Evolutionary conservation across 441 rosid genomes (phyloP), one percentile per base, ranked within the genome.

Genomic region (Euphorbia celastroides): DNA sequence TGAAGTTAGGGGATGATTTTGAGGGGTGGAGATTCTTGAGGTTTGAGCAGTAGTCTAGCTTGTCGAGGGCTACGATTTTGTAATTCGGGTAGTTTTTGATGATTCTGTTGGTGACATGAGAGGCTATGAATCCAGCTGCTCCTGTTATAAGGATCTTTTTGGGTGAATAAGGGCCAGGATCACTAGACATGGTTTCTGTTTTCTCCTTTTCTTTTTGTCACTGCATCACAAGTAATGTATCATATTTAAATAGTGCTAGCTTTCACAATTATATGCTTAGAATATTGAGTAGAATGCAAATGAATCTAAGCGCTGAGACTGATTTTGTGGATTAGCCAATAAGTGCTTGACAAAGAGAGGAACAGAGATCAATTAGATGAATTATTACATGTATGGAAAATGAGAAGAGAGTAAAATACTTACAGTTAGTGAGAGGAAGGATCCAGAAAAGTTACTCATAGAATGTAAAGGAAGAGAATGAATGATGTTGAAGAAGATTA

Each of bases 71-170:
- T 6, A 57, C 61, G 8, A 57, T 57, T 57, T 57, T 57, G 61
- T 57, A 57, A 7, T 28, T 7, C 1, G 61, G 61, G 20, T 57
- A 57, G 38, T 28, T 27, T 28, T 28, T 57, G 5, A 57, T 57
- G 8, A 57, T 31, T 8, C 61, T 57, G 2, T 57, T 57, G 20
- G 61, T 57, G 20, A 57, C 61, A 57, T 57, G 61, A 57, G 61
- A 57, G 61, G 61, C 61, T 57, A 57, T 57, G 31, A 57, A 57
- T 27, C 61, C 61, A 57, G 61, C 61, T 3, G 61, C 61, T 28
- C 61, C 61, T 57, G 61, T 57, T 57, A 57, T 57, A 28, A 57
- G 61, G 36, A 57, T 57, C 20, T 28, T 57, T 57, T 57, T 57
- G 27, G 61, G 61, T 57, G 36, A 2, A 27, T 30, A 17, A 27